Percentiles rank a stretch among this genome's conserved stretches.
Evolutionary conservation across 768 basidiomycete species (phyloP).

Genomic region (Boletellus ananas): DNA sequence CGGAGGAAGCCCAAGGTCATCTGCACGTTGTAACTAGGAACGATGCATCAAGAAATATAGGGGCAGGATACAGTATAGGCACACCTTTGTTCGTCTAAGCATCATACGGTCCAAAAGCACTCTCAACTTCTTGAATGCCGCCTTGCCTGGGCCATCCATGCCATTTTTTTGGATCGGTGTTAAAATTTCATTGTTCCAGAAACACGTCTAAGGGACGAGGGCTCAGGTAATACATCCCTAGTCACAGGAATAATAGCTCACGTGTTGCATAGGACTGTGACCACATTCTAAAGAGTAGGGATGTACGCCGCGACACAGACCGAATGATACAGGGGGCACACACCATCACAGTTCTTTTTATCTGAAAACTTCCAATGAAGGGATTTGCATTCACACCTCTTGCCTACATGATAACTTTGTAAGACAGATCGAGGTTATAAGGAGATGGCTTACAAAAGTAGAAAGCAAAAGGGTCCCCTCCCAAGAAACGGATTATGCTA

Average conservation of each 20-base stretch:
- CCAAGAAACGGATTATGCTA: constrained; percentile 87
- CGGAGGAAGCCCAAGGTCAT: constrained; percentile 94
- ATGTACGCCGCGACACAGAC: neutral
- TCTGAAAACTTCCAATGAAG: constrained; percentile 92
- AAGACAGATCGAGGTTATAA: neutral
- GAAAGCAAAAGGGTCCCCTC: constrained; percentile 88
- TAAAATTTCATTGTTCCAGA: constrained; percentile 96
- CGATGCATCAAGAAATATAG: neutral
- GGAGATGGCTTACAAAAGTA: constrained; percentile 70
- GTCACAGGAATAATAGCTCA: constrained; percentile 28
- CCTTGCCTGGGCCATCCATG: constrained; percentile 71
- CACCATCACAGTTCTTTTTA: constrained; percentile 80
- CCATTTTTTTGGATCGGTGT: constrained; percentile 94
- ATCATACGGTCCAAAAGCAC: constrained; percentile 91
- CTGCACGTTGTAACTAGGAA: constrained; percentile 81
- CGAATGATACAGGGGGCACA: constrained; percentile 10
- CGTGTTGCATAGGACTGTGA: constrained; percentile 83
- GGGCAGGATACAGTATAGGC: neutral
- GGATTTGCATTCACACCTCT: constrained; percentile 89
- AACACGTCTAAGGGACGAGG: constrained; percentile 61
- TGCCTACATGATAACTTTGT: constrained; percentile 46
- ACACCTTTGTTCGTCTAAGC: constrained; percentile 84
- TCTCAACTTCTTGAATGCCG: constrained; percentile 90
- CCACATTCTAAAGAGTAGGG: constrained; percentile 57
- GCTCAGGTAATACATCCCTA: constrained; percentile 7